These are phyloP conservation scores for Phytophthora hybrid DNA, from an alignment of 352 stramenopile genomes.

Conservation along the genomic window DNA sequence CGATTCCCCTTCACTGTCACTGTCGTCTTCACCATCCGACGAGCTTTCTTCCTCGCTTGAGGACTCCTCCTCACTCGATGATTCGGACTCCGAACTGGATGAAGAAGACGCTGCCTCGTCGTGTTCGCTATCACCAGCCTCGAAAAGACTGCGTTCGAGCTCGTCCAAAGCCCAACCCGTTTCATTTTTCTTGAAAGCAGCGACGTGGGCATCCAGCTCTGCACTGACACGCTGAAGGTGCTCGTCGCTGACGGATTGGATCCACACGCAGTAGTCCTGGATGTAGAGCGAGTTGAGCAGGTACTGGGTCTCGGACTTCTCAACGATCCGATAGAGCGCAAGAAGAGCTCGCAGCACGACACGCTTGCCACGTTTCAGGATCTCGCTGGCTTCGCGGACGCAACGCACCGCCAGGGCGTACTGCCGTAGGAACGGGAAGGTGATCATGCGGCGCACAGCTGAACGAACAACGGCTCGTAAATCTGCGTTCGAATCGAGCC, in stretches of 20 bases:
- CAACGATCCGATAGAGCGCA: constrained; percentile 91
- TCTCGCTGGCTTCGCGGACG: constrained; percentile 82
- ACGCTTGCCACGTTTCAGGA: constrained; percentile 90
- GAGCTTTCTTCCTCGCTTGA: constrained; percentile 43
- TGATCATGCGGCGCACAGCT: constrained; percentile 91
- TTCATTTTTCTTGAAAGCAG: constrained; percentile 68
- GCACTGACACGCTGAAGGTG: constrained; percentile 47
- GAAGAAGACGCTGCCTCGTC: constrained; percentile 32
- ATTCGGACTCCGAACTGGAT: constrained; percentile 40
- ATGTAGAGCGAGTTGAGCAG: constrained; percentile 97
- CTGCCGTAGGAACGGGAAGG: constrained; percentile 97
- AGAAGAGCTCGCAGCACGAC: constrained; percentile 92
- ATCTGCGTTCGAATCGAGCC: constrained; percentile 89
- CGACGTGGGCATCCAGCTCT: constrained; percentile 40
- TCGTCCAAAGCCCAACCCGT: constrained; percentile 82
- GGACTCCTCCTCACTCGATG: constrained; percentile 40
- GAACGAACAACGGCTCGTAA: constrained; percentile 70
- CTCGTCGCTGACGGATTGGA: constrained; percentile 74
- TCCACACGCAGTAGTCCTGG: constrained; percentile 93
- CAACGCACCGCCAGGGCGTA: constrained; percentile 87
- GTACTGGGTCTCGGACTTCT: constrained; percentile 97
- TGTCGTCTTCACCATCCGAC: constrained; percentile 20
- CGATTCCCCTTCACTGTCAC: constrained; percentile 10
- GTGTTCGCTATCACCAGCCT: constrained; percentile 38
- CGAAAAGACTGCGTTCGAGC: constrained; percentile 68